Conservation (phyloP, 805 yeast genomes). For the Lachancea lanzarotensis region DNA sequence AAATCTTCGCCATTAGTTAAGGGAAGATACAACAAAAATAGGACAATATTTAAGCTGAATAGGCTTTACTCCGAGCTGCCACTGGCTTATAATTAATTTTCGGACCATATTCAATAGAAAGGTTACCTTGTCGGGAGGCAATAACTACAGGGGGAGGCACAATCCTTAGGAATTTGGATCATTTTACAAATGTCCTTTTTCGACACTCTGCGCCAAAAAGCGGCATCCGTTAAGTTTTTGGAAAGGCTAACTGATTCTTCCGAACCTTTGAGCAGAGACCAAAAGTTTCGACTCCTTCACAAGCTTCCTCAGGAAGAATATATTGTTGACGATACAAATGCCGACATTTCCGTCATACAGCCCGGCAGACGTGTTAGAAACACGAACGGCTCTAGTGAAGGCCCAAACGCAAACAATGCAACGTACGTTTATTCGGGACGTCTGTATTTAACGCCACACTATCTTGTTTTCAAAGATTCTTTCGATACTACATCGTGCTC, state of each 20-base stretch:
- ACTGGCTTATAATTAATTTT: too few relatives aligned
- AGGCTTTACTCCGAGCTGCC: too few relatives aligned
- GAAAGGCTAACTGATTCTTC: constrained; percentile 33
- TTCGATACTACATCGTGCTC: constrained; percentile 63
- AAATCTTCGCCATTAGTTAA: too few relatives aligned
- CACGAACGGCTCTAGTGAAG: neutral
- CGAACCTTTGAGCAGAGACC: constrained; percentile 54
- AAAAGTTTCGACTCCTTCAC: constrained; percentile 60
- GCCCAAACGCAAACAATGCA: constrained; percentile 12
- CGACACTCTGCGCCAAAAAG: constrained; percentile 40
- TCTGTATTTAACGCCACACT: constrained; percentile 68
- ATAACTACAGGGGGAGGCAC: too few relatives aligned
- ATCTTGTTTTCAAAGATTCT: constrained; percentile 64
- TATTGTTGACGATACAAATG: constrained; percentile 58
- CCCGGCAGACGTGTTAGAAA: constrained; percentile 15
- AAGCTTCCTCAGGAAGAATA: constrained; percentile 66
- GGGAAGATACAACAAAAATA: too few relatives aligned
- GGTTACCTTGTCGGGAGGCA: too few relatives aligned
- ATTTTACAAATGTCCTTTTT: constrained; percentile 40
- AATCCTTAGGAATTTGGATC: too few relatives aligned
- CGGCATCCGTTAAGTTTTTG: constrained; percentile 38
- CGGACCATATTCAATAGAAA: too few relatives aligned
- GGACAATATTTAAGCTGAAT: too few relatives aligned
- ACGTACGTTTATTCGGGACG: constrained; percentile 49
- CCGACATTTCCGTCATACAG: constrained; percentile 45